A percentile compares a stretch with the other conserved stretches of the same genome.
Evolutionary conservation across 2,329 filamentous ascomycete genomes (phyloP).

Genomic region (Didymella exigua): DNA sequence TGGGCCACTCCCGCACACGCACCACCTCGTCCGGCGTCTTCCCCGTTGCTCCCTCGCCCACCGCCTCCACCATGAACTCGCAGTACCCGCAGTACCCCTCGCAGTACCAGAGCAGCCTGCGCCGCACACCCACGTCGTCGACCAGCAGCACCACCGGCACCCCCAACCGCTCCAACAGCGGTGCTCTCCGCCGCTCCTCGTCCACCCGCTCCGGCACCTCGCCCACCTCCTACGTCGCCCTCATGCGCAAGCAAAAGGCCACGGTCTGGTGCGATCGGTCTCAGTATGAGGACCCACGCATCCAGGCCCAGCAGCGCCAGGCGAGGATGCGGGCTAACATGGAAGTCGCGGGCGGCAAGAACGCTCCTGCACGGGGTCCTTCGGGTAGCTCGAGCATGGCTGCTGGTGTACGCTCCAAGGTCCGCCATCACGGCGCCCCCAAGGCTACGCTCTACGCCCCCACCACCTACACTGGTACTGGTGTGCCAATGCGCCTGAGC

Average conservation of each 20-base stretch:
- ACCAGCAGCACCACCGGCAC: constrained; percentile 66
- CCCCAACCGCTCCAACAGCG: constrained; percentile 55
- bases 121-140: constrained; percentile 71
- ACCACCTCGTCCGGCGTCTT: constrained; percentile 48
- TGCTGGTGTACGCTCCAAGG: constrained; percentile 75
- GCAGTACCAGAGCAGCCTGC: constrained; percentile 44
- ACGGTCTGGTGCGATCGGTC: constrained; percentile 98
- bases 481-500: constrained; percentile 87
- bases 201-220: constrained; percentile 74
- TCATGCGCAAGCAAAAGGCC: constrained; percentile 96
- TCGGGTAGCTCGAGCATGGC: constrained; percentile 48
- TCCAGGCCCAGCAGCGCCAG: constrained; percentile 80
- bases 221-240: constrained; percentile 83
- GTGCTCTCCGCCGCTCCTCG: constrained; percentile 71
- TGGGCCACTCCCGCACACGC: constrained; percentile 45
- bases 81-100: constrained; percentile 43
- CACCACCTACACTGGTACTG: constrained; percentile 74
- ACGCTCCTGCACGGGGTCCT: constrained; percentile 43
- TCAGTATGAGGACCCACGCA: constrained; percentile 86
- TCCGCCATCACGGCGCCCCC: constrained; percentile 82
- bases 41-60: constrained; percentile 27
- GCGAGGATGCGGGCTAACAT: constrained; percentile 85
- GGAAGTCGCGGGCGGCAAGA: constrained; percentile 73
- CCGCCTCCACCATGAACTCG: constrained; percentile 37
- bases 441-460: constrained; percentile 79